Evolutionary conservation across 2,329 filamentous ascomycete genomes (phyloP), one percentile per base, ranked within the genome.

Genomic region (Cordyceps militaris): DNA sequence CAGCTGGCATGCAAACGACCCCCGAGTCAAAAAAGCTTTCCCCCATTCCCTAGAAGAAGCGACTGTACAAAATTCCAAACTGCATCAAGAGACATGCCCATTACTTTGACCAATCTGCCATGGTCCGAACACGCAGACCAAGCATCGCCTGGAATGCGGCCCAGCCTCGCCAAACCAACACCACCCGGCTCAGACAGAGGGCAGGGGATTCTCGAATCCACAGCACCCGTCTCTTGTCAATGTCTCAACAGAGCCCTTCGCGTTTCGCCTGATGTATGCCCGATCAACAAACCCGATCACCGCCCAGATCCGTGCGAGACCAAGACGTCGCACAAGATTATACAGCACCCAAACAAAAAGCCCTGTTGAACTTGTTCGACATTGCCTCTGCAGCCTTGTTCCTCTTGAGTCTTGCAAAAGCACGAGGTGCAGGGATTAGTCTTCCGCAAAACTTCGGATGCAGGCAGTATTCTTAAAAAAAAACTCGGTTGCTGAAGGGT

Each of bases 401-500:
- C 30, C 38, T 10, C 19, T n/a, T 13, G n/a, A n/a, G n/a, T n/a
- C n/a, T n/a, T n/a, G n/a, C n/a, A n/a, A 21, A 34, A 30, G 11
- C 13, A 40, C 38, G 11, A 54, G 40, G 30, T 4, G 19, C 38
- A 34, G 38, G 19, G 51, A 32, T 44, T 16, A 42, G 19, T 24
- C n/a, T 24, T 23, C 53, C 53, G 53, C 53, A 24, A 48, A 56
- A 56, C 43, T 47, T 56, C 43, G 53, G 53, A 24, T 14, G 38
- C 19, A 16, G 26, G 38, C 11, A 23, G 23, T 40, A 19, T 51
- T 24, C 32, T 30, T 10, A 11, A 13, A 40, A 23, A 51, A 4
- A 36, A 14, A 36, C 7, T 36, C 34, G 13, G 7, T 36, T 14
- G 4, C 34, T 9, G 13, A n/a, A n/a, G n/a, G n/a, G n/a, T n/a